Percentiles rank a stretch among this genome's conserved stretches.
These are phyloP conservation scores for Kwoniella newhampshirensis DNA, from an alignment of 768 basidiomycete species.

Conservation along the genomic window DNA sequence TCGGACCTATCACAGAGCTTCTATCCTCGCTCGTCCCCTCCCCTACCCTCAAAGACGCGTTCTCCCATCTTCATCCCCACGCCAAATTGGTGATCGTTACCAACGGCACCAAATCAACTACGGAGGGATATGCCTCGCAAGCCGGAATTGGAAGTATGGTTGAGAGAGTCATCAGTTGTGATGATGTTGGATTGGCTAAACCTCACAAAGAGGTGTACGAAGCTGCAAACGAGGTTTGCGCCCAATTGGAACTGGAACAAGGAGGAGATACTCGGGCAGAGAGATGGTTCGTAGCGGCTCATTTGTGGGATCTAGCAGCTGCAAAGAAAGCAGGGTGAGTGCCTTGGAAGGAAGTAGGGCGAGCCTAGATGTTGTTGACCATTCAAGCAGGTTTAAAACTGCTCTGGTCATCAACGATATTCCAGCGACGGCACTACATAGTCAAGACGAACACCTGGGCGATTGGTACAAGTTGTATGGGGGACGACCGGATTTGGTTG, in stretches of 20 bases:
- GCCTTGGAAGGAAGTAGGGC: too few relatives aligned
- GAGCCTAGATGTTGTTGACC: too few relatives aligned
- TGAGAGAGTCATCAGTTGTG: constrained; percentile 29
- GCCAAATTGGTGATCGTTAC: constrained; percentile 32
- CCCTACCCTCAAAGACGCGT: constrained; percentile 16
- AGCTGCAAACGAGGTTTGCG: constrained; percentile 16
- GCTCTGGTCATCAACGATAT: constrained; percentile 26
- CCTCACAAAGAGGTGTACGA: constrained; percentile 31
- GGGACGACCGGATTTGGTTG: constrained; percentile 33
- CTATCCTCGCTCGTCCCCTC: constrained; percentile 21
- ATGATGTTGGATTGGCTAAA: constrained; percentile 32
- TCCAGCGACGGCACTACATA: constrained; percentile 10
- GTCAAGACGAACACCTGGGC: constrained; percentile 4
- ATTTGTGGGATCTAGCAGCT: constrained; percentile 35
- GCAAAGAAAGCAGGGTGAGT: constrained; percentile 36
- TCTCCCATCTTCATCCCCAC: constrained; percentile 3
- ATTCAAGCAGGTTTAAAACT: constrained; percentile 30
- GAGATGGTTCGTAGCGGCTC: constrained; percentile 40
- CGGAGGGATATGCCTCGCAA: constrained; percentile 24
- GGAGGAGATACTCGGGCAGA: constrained; percentile 13
- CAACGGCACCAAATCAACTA: constrained; percentile 31
- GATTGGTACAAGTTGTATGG: constrained; percentile 29
- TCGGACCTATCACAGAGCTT: constrained; percentile 15
- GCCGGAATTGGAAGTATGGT: constrained; percentile 20
- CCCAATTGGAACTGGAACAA: constrained; percentile 4